Conservation (phyloP, 1,139 yeast genomes). For the Suhomyces ambrosiae region DNA sequence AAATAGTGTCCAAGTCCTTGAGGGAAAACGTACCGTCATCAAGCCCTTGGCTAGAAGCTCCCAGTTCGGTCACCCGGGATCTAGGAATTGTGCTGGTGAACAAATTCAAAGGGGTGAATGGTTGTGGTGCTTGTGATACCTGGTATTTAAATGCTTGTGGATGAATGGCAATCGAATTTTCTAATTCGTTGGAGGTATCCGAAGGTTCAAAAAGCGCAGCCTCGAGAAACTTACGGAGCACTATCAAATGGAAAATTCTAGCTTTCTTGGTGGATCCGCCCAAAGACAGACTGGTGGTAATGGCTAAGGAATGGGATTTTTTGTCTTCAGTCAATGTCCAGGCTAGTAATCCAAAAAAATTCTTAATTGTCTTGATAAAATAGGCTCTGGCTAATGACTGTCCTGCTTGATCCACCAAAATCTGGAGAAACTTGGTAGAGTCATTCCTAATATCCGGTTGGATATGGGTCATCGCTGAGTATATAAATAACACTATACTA, state of each 20-base stretch:
- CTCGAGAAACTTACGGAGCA: conserved; percentile 44
- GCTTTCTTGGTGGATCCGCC: conserved; percentile 44
- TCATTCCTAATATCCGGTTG: conserved; percentile 71
- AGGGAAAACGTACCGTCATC: conserved; percentile 34
- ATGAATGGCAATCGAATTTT: conserved; percentile 30
- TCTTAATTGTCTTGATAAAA: conserved; percentile 60
- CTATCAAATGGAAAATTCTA: conserved; percentile 45
- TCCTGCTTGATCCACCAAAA: conserved; percentile 51
- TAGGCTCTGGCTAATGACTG: conserved; percentile 55
- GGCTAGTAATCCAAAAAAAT: conserved; percentile 58
- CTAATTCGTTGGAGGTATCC: conserved; percentile 8
- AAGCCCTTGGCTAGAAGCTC: conserved; percentile 7
- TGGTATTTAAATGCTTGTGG: conserved; percentile 53
- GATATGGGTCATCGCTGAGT: conserved; percentile 94
- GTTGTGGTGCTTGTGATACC: conserved; percentile 58
- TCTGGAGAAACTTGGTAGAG: conserved; percentile 62
- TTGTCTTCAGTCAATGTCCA: conserved; percentile 57
- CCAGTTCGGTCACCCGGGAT: conserved; percentile 10
- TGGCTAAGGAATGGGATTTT: conserved; percentile 47
- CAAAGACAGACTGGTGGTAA: conserved; percentile 46
- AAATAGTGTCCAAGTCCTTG: conserved; percentile 35
- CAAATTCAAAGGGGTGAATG: conserved; percentile 59
- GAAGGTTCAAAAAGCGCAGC: conserved; percentile 36
- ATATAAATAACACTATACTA: conserved; percentile 70
- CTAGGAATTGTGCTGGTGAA: conserved; percentile 43